A percentile compares a stretch with the other conserved stretches of the same genome.
phyloP scores from a whole-genome alignment of 495 filamentous ascomycete genomes.

The Elaphomyces granulatus region DNA sequence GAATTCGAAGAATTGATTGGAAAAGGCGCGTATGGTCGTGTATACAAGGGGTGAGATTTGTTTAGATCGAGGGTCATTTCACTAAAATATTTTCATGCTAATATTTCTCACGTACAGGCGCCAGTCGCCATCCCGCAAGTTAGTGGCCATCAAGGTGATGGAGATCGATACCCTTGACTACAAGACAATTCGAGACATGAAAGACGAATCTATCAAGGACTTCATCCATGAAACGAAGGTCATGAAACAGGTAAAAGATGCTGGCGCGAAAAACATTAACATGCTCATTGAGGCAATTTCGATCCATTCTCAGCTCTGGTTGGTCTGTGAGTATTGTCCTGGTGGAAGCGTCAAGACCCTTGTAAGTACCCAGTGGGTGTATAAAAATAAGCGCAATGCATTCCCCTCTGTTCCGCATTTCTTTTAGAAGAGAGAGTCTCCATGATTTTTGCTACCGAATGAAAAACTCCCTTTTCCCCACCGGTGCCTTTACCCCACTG shows the following conservation, averaged over 20 bases:
- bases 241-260: conserved; percentile 69
- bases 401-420: too few relatives aligned
- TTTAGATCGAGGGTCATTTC: conserved; percentile 18
- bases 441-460: too few relatives aligned
- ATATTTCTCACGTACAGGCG: conserved; percentile 3
- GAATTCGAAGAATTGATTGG: conserved; percentile 81
- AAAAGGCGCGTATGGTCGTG: conserved; percentile 88
- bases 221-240: conserved; percentile 82
- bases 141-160: conserved; percentile 90
- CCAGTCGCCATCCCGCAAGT: conserved; percentile 39
- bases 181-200: conserved; percentile 46
- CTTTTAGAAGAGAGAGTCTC: too few relatives aligned
- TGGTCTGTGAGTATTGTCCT: conserved; percentile 89
- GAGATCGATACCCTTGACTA: conserved; percentile 84
- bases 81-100: not conserved
- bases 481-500: too few relatives aligned
- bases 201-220: conserved; percentile 69
- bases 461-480: too few relatives aligned
- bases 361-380: too few relatives aligned
- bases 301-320: conserved; percentile 81
- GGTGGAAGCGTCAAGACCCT: conserved; percentile 91
- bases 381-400: too few relatives aligned
- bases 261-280: conserved; percentile 81
- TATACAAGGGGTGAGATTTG: conserved; percentile 83
- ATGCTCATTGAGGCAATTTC: conserved; percentile 75